Percentiles rank a stretch among this genome's conserved stretches.
Evolutionary conservation across 495 filamentous ascomycete species (phyloP).

Genomic region (Hyaloscypha bicolor): DNA sequence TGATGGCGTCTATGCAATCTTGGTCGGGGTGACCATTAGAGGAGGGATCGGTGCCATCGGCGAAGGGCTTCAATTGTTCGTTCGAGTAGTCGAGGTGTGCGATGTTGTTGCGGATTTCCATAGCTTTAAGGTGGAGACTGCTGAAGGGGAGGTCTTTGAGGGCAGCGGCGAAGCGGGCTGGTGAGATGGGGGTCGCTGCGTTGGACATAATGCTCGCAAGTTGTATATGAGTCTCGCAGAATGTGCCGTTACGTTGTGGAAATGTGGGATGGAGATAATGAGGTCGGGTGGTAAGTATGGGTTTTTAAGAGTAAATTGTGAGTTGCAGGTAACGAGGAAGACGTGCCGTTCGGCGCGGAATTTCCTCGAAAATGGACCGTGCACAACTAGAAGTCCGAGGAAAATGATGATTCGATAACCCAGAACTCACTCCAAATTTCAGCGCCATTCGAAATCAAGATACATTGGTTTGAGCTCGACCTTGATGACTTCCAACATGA

Average conservation of each 20-base stretch:
- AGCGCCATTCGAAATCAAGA: neutral
- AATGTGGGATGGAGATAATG: neutral
- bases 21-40: conserved; percentile 52
- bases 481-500: conserved; percentile 20
- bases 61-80: conserved; percentile 66
- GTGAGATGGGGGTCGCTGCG: conserved; percentile 53
- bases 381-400: neutral
- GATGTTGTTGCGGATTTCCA: conserved; percentile 82
- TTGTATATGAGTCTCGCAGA: neutral
- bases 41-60: conserved; percentile 43
- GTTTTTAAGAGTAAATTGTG: no score
- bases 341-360: conserved; percentile 14
- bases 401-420: neutral
- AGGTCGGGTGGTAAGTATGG: neutral
- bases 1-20: conserved; percentile 69
- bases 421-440: neutral
- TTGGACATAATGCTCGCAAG: conserved; percentile 22
- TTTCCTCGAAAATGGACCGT: conserved; percentile 3
- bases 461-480: neutral
- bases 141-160: conserved; percentile 71
- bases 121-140: conserved; percentile 74
- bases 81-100: conserved; percentile 81
- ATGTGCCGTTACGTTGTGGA: neutral
- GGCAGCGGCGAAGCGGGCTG: conserved; percentile 68
- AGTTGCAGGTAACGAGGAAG: conserved; percentile 12